phyloP scores from a whole-genome alignment of 306 rosid species.

The Cucumis sativus region DNA sequence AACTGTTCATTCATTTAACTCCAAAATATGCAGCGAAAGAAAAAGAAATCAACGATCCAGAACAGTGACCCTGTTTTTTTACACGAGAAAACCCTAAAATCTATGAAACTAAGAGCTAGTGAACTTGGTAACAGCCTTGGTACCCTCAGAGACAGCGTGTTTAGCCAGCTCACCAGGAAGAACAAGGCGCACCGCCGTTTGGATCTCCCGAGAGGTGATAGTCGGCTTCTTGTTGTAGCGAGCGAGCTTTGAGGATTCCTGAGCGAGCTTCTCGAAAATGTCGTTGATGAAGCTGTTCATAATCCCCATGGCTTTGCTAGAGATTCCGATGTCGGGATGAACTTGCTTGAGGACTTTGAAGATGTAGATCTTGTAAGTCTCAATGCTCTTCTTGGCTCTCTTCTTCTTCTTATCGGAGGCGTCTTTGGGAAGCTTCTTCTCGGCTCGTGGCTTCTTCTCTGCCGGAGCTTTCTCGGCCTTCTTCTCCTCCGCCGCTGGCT shows the following conservation, averaged over 20 bases:
- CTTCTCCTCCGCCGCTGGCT: slow-evolving; percentile 32
- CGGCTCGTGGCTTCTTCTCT: slow-evolving; percentile 49
- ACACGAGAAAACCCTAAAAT: background rate
- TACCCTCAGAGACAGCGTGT: slow-evolving; percentile 58
- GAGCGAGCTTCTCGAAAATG: slow-evolving; percentile 49
- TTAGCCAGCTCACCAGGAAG: slow-evolving; percentile 50
- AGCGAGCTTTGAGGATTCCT: slow-evolving; percentile 35
- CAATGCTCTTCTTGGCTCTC: slow-evolving; percentile 44
- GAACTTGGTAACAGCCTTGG: slow-evolving; percentile 51
- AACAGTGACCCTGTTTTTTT: background rate
- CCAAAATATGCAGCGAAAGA: background rate
- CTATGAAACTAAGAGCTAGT: slow-evolving; percentile 27
- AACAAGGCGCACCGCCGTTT: slow-evolving; percentile 42
- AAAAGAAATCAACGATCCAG: background rate
- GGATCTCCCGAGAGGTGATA: slow-evolving; percentile 50
- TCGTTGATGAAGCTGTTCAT: slow-evolving; percentile 54
- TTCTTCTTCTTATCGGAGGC: slow-evolving; percentile 40
- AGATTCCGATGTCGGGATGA: slow-evolving; percentile 46
- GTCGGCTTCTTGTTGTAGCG: slow-evolving; percentile 55
- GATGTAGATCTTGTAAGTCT: slow-evolving; percentile 50
- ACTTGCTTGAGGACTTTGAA: slow-evolving; percentile 55
- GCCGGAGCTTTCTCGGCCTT: slow-evolving; percentile 39
- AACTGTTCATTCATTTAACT: no score
- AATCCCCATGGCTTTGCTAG: slow-evolving; percentile 49
- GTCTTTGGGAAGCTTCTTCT: slow-evolving; percentile 39